Evolutionary conservation across 306 rosid species (phyloP), one percentile per base, ranked within the genome.

Genomic region (Corylus avellana): DNA sequence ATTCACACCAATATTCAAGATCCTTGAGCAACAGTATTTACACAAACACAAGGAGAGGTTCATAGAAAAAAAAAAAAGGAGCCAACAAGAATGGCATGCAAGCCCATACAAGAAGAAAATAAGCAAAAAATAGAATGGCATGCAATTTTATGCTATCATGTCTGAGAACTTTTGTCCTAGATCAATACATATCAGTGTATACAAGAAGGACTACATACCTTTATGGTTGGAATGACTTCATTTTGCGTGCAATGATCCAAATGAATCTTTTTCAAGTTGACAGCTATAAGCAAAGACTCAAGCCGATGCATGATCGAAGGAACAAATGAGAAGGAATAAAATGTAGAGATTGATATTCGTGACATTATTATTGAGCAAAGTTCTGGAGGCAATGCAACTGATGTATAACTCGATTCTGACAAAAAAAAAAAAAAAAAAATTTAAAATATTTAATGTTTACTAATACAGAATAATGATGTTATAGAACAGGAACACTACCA

Each of bases 261-360:
- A 87, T 83, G 87, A 81, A 90, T 81, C 79, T 59, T 83, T 77
- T 85, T 94, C 56, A 94, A 75, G 84, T 84, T 91, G 78, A 42
- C 74, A 75, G 98, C 97, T 48, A 72, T 56, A 56, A 94, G 90
- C 79, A 91, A 72, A 18, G 95, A 84, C 83, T 92, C 93, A 22
- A 94, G 64, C 69, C 87, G 88, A 82, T 92, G 93, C 94, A 94
- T 92, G 75, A 92, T 88, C 9, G 95, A 88, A 0, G 98, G 98
- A 75, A 88, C 68, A 77, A 86, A 88, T 7, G 98, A 87, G 78
- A 87, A 92, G 9, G 97, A 81, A 83, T 87, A 87, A 35, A 91
- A 44, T 2, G 78, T 86, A 46, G 53, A 59, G 49, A 84, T 18
- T n/a, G 92, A 79, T 74, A 92, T 72, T 0, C 97, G 97, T 22